Evolutionary conservation across 1,284 basidiomycete genomes (phyloP), one percentile per base, ranked within the genome.

Genomic region (Coniferiporia weirii): DNA sequence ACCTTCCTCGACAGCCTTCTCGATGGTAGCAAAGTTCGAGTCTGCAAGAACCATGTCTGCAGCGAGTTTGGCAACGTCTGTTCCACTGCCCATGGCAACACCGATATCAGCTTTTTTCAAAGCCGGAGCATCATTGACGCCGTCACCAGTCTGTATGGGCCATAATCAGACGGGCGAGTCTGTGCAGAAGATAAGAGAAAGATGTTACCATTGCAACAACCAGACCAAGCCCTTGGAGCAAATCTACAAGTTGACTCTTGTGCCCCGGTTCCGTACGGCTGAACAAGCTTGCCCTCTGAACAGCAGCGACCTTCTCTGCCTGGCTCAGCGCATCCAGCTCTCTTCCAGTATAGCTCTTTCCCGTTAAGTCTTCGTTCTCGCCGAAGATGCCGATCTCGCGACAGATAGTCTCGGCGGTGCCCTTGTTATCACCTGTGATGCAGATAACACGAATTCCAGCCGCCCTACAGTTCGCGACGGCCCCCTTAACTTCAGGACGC

Each of bases 391-490:
- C 96, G 72, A 99, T 96, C 71, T 95, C 87, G 60, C 93, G 81
- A 72, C 95, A 98, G 69, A 99, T 98, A 20, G 95, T 93, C 78
- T 98, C 95, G 53, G 96, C 97, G 20, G 97, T 99, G 65, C 89
- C 88, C 79, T 97, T 96, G 78, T 98, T 98, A 75, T 99, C 97
- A 44, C 97, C 97, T 1, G 97, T 99, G 71, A 99, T 98, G 67
- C 97, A 95, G 64, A 99, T 88, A 46, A 98, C 94, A 47, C 95
- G 84, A 66, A 99, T 98, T 22, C 97, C 97, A 3, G 97, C 97
- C 27, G 89, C 87, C 65, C 81, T 85, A 76, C 95, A 98, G 70
- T 93, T 93, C 44, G 87, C 89, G 45, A 99, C 87, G 13, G 97
- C 96, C 43, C 74, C 78, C 48, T 82, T 82, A 27, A 95, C 96